Evolutionary conservation across 2,329 filamentous ascomycete species (phyloP), one percentile per base, ranked within the genome.

Genomic region (Scedosporium apiospermum): DNA sequence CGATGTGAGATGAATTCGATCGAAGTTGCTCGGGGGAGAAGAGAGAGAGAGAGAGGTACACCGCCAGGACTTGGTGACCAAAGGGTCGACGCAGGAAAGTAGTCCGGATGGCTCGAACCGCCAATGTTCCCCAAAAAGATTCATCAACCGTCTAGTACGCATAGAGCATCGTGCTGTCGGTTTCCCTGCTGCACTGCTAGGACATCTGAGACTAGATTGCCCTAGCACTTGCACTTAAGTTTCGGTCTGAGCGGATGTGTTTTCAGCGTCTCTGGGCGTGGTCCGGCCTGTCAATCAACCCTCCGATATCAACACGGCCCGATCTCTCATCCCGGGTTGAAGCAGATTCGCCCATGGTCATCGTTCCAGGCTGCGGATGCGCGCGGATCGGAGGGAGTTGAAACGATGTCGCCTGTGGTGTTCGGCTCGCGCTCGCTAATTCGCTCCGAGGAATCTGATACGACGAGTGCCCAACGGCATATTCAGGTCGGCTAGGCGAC

Each of bases 251-350:
- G 46, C 27, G 49, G 58, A 23, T 14, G 42, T 14, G n/a, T 26
- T 21, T n/a, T 62, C 30, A 42, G 23, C 18, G 61, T 21, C 38
- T 57, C 65, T 66, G 71, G 58, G 66, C 71, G 44, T 66, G 76
- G 67, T 80, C 80, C 26, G 81, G 79, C 71, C 78, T 83, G 66
- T 85, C 85, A 68, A 89, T 83, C 68, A 85, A 76, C 1, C 84
- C 84, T 10, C 80, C 82, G 65, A 88, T 87, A 67, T 85, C 83
- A 58, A 87, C 80, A 16, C 85, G 79, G 44, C 57, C 27, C 2
- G 57, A 9, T 18, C 57, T 27, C 34, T 63, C 62, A 14, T 59
- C 27, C 9, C 57, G 27, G 23, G 57, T 9, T 41, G n/a, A 38
- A 21, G 21, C 10, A 2, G 44, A 10, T 14, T 63, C 62, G 46